Base-by-base conservation (phyloP, 2,329 filamentous ascomycete genomes). In the Huntiella savannae region DNA sequence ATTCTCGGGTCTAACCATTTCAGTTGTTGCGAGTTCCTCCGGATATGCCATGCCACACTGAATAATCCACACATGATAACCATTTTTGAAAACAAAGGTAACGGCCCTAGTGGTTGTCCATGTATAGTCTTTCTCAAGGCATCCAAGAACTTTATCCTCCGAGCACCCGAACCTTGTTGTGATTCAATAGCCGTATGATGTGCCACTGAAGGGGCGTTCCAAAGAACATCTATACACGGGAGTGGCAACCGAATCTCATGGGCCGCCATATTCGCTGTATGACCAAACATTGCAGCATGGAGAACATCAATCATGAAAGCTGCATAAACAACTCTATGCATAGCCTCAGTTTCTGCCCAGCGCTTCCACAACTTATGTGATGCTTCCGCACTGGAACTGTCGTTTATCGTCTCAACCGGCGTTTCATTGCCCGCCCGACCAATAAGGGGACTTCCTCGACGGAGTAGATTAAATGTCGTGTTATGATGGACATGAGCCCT, bases 31-130 rank as follows among this genome's bases (percentile, higher is more conserved):
- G 93, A 85, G 54, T 83, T 73, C 60, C 87, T 83, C 53, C 82
- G 84, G 65, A 94, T 77, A 55, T 94, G 86, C 85, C 84, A 94
- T 50, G 80, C 86, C 4, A 94, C 82, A 53, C 82, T 91, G n/a
- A 94, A 65, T 33, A 95, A 64, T 0, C 87, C 86, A 1, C 82
- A 82, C 79, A 94, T 92, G 54, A 95, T 73, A 52, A 92, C 86
- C 54, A 84, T 91, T 42, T 86, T 76, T 1, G 86, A 86, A 56
- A 94, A 93, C 0, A 82, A 79, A 28, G 22, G 22, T 3, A 28
- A 57, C 93, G 88, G 1, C 86, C 93, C 45, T 77, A 75, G 12
- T 41, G 75, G 75, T 52, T 87, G 75, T 2, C 80, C 81, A 52
- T 88, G 87, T 3, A 95, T 65, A 0, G 83, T 88, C 49, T 77